Evolutionary conservation across 495 filamentous ascomycete genomes (phyloP), one percentile per base, ranked within the genome.

Genomic region (Hyaloscypha finlandica): DNA sequence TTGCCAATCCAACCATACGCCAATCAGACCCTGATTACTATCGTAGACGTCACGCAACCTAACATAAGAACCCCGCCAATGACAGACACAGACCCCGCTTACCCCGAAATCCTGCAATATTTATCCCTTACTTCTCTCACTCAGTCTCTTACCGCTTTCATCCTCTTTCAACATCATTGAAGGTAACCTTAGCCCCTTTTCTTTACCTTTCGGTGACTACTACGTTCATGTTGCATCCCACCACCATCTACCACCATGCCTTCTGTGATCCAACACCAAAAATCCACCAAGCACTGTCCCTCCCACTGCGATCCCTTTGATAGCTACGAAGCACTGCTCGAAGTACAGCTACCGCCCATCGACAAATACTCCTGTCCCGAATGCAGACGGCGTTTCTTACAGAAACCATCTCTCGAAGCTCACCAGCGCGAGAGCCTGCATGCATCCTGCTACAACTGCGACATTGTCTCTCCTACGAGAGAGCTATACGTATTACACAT

Each of bases 361-460:
- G 37, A 63, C 37, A 63, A 54, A 63, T 63, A 63, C 61, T 63
- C 61, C 61, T 63, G 61, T 63, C 61, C 61, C 45, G 61, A 63
- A 63, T 63, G 42, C 61, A 63, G 45, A 20, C 61, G 61, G 61
- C 61, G 61, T 37, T 63, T 63, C 51, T 4, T 25, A 53, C 45
- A 45, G 42, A 62, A 62, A 62, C 59, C n/a, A 62, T 62, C 59
- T 32, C 35, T 62, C 33, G 59, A 62, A 62, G 59, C 37, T 32
- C 59, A 48, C 59, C 25, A 62, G 59, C 31, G 59, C 8, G 59
- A 62, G 59, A 62, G 16, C 51, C 22, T n/a, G 51, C 51, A 53
- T 53, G 51, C 51, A 6, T 25, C 4, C 51, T 53, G 16, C 51
- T 53, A 53, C 16, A 53, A 53, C 19, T 53, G 51, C 51, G 22